Conservation (phyloP, 2,329 filamentous ascomycete species). For the Aschersonia sp. region DNA sequence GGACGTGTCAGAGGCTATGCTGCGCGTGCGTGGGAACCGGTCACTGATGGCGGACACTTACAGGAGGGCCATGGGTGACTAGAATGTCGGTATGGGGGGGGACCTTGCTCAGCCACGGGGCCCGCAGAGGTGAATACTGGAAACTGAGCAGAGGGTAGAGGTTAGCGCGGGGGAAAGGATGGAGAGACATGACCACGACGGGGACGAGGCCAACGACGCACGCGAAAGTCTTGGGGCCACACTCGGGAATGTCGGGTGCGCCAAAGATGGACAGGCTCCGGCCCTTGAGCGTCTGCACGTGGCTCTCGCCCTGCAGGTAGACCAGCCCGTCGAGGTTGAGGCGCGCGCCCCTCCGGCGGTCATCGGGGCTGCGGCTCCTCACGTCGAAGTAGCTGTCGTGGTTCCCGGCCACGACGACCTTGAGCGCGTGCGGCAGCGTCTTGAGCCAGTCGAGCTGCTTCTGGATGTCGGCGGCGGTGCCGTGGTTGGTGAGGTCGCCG, state of each 20-base stretch:
- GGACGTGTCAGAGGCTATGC: neutral
- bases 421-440: slow-evolving; percentile 59
- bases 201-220: slow-evolving; percentile 10
- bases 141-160: slow-evolving; percentile 31
- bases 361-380: slow-evolving; percentile 39
- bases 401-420: slow-evolving; percentile 75
- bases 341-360: slow-evolving; percentile 32
- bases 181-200: neutral
- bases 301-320: slow-evolving; percentile 59
- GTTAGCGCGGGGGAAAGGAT: neutral
- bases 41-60: slow-evolving; percentile 13
- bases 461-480: slow-evolving; percentile 62
- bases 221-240: slow-evolving; percentile 57
- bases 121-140: slow-evolving; percentile 50
- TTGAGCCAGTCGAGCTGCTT: slow-evolving; percentile 73
- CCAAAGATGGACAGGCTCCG: slow-evolving; percentile 55
- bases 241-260: slow-evolving; percentile 63
- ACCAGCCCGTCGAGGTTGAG: slow-evolving; percentile 55
- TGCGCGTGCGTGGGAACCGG: neutral
- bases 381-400: slow-evolving; percentile 80
- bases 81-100: slow-evolving; percentile 64
- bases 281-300: slow-evolving; percentile 47
- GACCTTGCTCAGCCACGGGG: slow-evolving; percentile 61
- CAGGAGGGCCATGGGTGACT: slow-evolving; percentile 68
- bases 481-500: slow-evolving; percentile 67